Percentiles rank a stretch among this genome's conserved stretches.
Conservation (phyloP, 352 stramenopile species). For the Pythium rhizo-oryzae region DNA sequence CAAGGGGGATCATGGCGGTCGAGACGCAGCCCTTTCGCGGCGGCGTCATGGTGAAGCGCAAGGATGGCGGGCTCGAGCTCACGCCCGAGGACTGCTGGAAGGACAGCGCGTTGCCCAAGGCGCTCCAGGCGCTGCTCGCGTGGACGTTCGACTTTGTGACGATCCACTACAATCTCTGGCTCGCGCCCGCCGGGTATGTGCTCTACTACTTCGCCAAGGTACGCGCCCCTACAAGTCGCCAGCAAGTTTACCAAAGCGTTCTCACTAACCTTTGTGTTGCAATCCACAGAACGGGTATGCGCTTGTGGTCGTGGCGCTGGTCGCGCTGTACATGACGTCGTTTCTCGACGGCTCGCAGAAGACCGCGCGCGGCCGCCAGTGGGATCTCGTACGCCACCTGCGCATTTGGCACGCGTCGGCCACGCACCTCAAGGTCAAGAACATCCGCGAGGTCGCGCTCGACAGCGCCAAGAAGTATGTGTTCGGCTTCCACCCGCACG, state of each 20-base stretch:
- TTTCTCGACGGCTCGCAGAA: slow-evolving; percentile 60
- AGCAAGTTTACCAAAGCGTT: too few species aligned
- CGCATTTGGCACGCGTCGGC: slow-evolving; percentile 54
- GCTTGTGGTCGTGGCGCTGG: slow-evolving; percentile 48
- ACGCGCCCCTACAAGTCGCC: neutral
- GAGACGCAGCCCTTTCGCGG: neutral
- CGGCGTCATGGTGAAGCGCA: neutral
- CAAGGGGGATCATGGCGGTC: neutral
- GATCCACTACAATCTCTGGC: slow-evolving; percentile 84
- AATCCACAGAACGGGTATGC: slow-evolving; percentile 46
- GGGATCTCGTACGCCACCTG: slow-evolving; percentile 47
- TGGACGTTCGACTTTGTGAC: slow-evolving; percentile 60
- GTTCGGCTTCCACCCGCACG: slow-evolving; percentile 76
- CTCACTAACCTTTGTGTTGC: neutral
- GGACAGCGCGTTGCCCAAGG: slow-evolving; percentile 42
- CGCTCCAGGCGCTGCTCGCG: slow-evolving; percentile 42
- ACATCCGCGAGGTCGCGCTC: slow-evolving; percentile 65
- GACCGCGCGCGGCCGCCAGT: slow-evolving; percentile 53
- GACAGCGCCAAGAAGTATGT: slow-evolving; percentile 72
- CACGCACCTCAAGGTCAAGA: slow-evolving; percentile 54
- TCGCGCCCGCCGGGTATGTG: slow-evolving; percentile 41
- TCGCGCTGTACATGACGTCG: slow-evolving; percentile 62
- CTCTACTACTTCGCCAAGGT: slow-evolving; percentile 71
- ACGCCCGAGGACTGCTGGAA: slow-evolving; percentile 49
- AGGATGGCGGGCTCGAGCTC: slow-evolving; percentile 40